Evolutionary conservation across 192 early-diverging fungal genomes (phyloP).

Genomic region (Spinellus fusiger): DNA sequence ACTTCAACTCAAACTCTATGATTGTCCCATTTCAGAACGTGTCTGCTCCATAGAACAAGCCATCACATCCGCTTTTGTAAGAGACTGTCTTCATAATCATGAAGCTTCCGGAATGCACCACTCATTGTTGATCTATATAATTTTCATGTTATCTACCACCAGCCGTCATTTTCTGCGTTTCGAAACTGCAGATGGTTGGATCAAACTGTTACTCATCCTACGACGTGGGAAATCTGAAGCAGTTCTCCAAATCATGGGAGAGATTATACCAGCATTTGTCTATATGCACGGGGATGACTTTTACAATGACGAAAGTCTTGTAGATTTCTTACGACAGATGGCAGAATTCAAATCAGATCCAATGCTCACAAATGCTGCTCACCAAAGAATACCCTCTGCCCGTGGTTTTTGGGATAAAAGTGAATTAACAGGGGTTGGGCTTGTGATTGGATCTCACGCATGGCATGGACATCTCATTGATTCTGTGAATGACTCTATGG

Average conservation of each 20-base stretch:
- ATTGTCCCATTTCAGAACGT: constrained; percentile 16
- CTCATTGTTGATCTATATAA: constrained; percentile 31
- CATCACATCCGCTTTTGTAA: constrained; percentile 23
- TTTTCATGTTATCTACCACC: constrained; percentile 34
- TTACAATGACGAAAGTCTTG: constrained; percentile 22
- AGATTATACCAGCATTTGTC: constrained; percentile 31
- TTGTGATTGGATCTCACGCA: constrained; percentile 22
- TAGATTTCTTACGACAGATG: constrained; percentile 31
- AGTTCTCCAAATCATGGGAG: constrained; percentile 21
- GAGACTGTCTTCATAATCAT: constrained; percentile 12
- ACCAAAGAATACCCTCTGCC: not conserved
- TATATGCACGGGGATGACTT: constrained; percentile 39
- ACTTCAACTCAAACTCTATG: constrained; percentile 23
- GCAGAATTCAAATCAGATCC: constrained; percentile 35
- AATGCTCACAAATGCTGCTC: constrained; percentile 14
- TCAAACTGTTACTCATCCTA: constrained; percentile 29
- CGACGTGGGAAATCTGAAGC: constrained; percentile 23
- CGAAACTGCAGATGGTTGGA: constrained; percentile 35
- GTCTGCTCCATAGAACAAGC: constrained; percentile 17
- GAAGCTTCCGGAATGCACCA: constrained; percentile 27
- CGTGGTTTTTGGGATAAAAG: not conserved
- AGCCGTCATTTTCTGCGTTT: constrained; percentile 41
- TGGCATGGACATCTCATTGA: constrained; percentile 31
- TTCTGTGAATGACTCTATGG: constrained; percentile 11
- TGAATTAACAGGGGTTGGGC: constrained; percentile 3